Evolutionary conservation across 805 yeast species (phyloP).

Genomic region (Wickerhamiella hasegawae): DNA sequence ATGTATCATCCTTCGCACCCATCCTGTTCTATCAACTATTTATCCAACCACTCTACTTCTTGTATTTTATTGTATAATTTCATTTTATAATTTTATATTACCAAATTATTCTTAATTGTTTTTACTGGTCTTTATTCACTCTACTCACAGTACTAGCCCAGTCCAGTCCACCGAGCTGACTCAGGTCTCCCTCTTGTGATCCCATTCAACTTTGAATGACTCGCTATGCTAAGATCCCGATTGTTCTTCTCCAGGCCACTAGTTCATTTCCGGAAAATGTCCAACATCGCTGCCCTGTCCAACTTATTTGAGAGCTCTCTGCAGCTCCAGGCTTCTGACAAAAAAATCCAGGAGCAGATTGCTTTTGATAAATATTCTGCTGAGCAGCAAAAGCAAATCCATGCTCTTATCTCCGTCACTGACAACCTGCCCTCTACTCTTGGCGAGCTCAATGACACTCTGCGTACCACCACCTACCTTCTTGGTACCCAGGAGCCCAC

Average conservation of each 20-base stretch:
- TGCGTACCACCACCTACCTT: slow-evolving; percentile 56
- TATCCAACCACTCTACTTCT: too few relatives aligned
- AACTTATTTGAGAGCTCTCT: slow-evolving; percentile 17
- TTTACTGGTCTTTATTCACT: too few relatives aligned
- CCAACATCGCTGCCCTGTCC: slow-evolving; percentile 9
- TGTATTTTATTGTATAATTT: too few relatives aligned
- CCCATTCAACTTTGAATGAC: too few relatives aligned
- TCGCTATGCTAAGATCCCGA: background rate
- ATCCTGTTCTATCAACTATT: too few relatives aligned
- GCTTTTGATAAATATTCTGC: slow-evolving; percentile 20
- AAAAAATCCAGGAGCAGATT: slow-evolving; percentile 6
- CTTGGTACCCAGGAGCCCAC: slow-evolving; percentile 47
- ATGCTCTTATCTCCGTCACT: slow-evolving; percentile 72
- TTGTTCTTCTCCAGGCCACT: background rate
- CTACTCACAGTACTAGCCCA: background rate
- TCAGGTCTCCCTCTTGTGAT: too few relatives aligned
- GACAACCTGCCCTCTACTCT: slow-evolving; percentile 37
- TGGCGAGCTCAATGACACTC: slow-evolving; percentile 45
- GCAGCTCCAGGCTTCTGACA: slow-evolving; percentile 12
- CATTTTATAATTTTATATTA: too few relatives aligned
- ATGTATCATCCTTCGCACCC: too few relatives aligned
- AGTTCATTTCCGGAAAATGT: background rate
- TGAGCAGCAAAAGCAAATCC: slow-evolving; percentile 47
- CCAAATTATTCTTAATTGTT: too few relatives aligned
- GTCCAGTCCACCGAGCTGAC: too few relatives aligned